Evolutionary conservation across 331 rosid genomes (phyloP).

Genomic region (Telfairia occidentalis): DNA sequence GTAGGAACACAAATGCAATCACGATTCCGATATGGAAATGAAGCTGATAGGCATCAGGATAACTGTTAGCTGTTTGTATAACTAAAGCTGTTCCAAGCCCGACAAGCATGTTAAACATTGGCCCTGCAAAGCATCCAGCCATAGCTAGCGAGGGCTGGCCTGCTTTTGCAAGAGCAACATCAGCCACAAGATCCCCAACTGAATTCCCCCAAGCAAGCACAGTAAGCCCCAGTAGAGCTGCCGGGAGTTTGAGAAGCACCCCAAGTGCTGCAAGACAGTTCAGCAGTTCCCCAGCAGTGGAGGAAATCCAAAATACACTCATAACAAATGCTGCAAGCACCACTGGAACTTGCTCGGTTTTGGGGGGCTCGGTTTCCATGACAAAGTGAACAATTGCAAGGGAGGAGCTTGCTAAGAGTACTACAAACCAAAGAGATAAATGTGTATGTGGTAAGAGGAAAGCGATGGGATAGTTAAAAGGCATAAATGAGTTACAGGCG

Average conservation of each 20-base stretch:
- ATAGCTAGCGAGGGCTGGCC: constrained; percentile 96
- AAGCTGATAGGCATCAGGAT: constrained; percentile 69
- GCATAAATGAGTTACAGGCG: constrained; percentile 62
- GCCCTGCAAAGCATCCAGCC: constrained; percentile 98
- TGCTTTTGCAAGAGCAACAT: constrained; percentile 88
- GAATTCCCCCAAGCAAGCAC: constrained; percentile 99
- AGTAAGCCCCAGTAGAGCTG: constrained; percentile 71
- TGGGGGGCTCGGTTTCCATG: constrained; percentile 73
- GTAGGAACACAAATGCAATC: constrained; percentile 76
- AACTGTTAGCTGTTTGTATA: constrained; percentile 56
- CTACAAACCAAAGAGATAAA: constrained; percentile 76
- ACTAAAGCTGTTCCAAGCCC: constrained; percentile 93
- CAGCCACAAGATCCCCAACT: constrained; percentile 92
- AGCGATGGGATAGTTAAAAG: constrained; percentile 52
- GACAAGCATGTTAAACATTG: constrained; percentile 95
- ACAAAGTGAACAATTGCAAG: constrained; percentile 66
- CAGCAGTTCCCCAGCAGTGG: constrained; percentile 76
- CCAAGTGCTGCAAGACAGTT: constrained; percentile 79
- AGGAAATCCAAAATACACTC: constrained; percentile 96
- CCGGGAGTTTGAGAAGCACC: constrained; percentile 54
- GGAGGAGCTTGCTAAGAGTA: constrained; percentile 52
- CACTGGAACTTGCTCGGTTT: constrained; percentile 61
- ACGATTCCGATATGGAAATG: constrained; percentile 71
- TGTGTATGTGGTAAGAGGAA: constrained; percentile 73
- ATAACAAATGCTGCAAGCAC: constrained; percentile 70